These are phyloP conservation scores for Aspergillus candidus DNA, from an alignment of 2,329 filamentous ascomycete species.

Conservation along the genomic window DNA sequence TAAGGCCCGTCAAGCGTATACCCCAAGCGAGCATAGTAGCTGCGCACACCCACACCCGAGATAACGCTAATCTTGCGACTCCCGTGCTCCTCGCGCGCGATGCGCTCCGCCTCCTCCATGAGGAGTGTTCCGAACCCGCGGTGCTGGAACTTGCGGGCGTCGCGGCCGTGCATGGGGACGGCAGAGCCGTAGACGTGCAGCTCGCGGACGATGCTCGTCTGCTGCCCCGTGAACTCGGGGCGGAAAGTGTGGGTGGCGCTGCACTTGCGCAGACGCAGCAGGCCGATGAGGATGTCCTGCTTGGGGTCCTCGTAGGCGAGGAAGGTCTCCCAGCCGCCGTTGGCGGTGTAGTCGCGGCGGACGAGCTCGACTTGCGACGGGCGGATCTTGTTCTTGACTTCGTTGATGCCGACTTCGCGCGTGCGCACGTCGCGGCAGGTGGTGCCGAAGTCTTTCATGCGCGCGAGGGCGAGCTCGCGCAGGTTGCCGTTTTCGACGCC, in stretches of 20 bases:
- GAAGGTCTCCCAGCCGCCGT: conserved; percentile 98
- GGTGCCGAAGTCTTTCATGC: conserved; percentile 99
- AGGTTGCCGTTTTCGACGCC: conserved; percentile 97
- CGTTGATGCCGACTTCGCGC: conserved; percentile 94
- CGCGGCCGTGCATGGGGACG: conserved; percentile 92
- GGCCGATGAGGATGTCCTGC: conserved; percentile 91
- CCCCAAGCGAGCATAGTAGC: conserved; percentile 88
- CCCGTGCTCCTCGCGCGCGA: conserved; percentile 88
- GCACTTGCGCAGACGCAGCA: conserved; percentile 85
- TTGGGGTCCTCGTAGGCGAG: conserved; percentile 96
- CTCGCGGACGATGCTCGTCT: conserved; percentile 86
- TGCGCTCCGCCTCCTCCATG: conserved; percentile 97
- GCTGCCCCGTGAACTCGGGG: conserved; percentile 76
- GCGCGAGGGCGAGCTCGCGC: conserved; percentile 83
- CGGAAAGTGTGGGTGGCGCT: conserved; percentile 88
- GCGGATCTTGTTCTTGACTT: conserved; percentile 97
- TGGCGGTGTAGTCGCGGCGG: conserved; percentile 86
- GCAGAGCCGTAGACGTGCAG: conserved; percentile 95
- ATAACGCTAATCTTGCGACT: conserved; percentile 95
- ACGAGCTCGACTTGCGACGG: conserved; percentile 95
- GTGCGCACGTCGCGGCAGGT: conserved; percentile 94
- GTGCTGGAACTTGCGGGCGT: conserved; percentile 96
- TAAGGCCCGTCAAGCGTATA: conserved; percentile 93
- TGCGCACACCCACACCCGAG: conserved; percentile 91
- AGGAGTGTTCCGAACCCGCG: conserved; percentile 92